Conservation (phyloP, 208 protist species). For the Jaenimonas drosophilae region DNA sequence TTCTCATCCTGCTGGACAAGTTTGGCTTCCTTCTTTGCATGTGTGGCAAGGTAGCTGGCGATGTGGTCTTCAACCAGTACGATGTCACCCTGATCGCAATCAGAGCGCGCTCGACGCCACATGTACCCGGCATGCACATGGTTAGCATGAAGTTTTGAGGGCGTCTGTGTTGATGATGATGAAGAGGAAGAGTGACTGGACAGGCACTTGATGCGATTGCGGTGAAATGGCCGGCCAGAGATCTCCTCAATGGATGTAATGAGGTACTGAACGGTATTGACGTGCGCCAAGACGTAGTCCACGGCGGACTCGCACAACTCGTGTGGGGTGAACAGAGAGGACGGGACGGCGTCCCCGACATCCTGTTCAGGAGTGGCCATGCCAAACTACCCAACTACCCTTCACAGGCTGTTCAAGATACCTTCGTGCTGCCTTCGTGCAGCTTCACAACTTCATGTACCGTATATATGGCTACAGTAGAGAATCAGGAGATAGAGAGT, state of each 20-base stretch:
- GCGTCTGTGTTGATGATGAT: background rate
- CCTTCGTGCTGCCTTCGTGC: no score
- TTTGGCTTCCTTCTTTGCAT: slow-evolving; percentile 3
- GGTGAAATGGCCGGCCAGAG: slow-evolving; percentile 25
- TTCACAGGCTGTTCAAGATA: no score
- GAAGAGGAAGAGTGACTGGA: background rate
- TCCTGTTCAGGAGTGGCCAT: no score
- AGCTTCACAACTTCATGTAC: no score
- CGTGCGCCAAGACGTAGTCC: slow-evolving; percentile 49
- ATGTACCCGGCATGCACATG: slow-evolving; percentile 60
- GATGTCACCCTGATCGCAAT: slow-evolving; percentile 63
- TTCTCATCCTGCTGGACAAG: slow-evolving; percentile 10
- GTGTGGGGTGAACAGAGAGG: no score
- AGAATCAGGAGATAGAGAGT: no score
- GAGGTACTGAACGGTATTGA: slow-evolving; percentile 85
- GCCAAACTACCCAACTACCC: no score
- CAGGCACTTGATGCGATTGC: slow-evolving; percentile 78
- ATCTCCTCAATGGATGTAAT: slow-evolving; percentile 68
- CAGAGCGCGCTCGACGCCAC: slow-evolving; percentile 42
- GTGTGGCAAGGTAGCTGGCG: background rate
- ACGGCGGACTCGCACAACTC: slow-evolving; percentile 59
- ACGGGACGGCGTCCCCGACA: no score
- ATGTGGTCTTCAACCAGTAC: slow-evolving; percentile 63
- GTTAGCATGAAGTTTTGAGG: slow-evolving; percentile 2
- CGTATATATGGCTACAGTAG: no score